Evolutionary conservation across 176 grass and related monocot species (phyloP), one percentile per base, ranked within the genome.

Genomic region (Zoysia pacifica): DNA sequence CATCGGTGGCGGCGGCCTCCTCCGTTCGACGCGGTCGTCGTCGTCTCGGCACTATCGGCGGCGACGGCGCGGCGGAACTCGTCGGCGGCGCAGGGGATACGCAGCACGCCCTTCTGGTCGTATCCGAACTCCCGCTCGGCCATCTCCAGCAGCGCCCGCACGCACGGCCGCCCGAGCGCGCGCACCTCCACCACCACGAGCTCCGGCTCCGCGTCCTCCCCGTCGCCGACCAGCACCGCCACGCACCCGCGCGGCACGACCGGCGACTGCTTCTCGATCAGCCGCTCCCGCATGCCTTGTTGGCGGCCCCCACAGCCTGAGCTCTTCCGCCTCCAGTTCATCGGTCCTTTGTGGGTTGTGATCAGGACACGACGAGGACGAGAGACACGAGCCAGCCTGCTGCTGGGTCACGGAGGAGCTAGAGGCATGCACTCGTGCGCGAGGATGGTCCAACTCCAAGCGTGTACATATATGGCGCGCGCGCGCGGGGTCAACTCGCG

Each of bases 71-170:
- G 53, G 0, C 74, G 69, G 62, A 93, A 87, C 48, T 89, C 79
- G 47, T 66, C 79, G 37, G 53, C 75, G 65, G 87, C 20, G 58
- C 88, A 91, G 6, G 85, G 85, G 35, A 94, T 78, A 39, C 80
- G 79, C 10, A 94, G 78, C 43, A 91, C 66, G 62, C 91, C 75
- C 77, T 84, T 48, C 54, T 86, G 88, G 28, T 16, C 44, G 66
- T 94, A 86, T 5, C 88, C 91, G 60, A 91, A 81, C 79, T 91
- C 85, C 39, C 53, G 47, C 70, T 70, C 82, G 4, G 87, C 88
- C 88, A 48, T 73, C 35, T 91, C 79, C 53, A 94, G 79, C 82
- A 94, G 64, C 48, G 59, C 87, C 15, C 54, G 50, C 5, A 92
- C 61, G 75, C 73, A 46, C 11, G 86, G 86, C 63, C 62, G 62